phyloP scores from a whole-genome alignment of 2,329 filamentous ascomycete species.

The Apiospora saccharicola region DNA sequence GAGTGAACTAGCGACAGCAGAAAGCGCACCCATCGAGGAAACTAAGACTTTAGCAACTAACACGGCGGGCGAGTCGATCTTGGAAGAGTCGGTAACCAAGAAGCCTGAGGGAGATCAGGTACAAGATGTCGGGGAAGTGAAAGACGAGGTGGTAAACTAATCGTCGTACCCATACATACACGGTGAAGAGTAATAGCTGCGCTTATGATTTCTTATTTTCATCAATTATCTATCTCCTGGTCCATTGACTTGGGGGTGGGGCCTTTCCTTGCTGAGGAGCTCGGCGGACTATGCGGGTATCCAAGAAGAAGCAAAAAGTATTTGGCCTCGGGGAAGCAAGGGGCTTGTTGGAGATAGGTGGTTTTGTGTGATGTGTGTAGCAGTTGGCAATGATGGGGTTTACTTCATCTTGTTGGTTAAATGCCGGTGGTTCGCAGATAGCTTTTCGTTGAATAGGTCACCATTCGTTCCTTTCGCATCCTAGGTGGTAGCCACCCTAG shows the following conservation, averaged over 20 bases:
- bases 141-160: conserved; percentile 37
- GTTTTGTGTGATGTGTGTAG: background rate
- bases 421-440: background rate
- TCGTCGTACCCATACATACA: background rate
- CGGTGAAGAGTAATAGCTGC: conserved; percentile 19
- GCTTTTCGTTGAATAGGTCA: conserved; percentile 17
- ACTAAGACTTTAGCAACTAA: conserved; percentile 42
- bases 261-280: background rate
- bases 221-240: background rate
- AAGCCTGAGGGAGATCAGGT: conserved; percentile 39
- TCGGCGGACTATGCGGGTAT: background rate
- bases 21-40: conserved; percentile 31
- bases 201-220: background rate
- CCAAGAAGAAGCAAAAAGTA: background rate
- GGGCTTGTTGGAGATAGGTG: background rate
- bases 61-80: conserved; percentile 41
- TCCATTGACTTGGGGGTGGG: background rate
- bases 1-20: conserved; percentile 28
- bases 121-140: conserved; percentile 35
- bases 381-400: background rate
- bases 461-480: conserved; percentile 11
- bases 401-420: background rate
- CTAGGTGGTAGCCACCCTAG: conserved; percentile 13
- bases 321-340: background rate
- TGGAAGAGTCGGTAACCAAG: conserved; percentile 41